Evolutionary conservation across 1,284 basidiomycete genomes (phyloP).

Genomic region (Pseudozyma tsukubaensis): DNA sequence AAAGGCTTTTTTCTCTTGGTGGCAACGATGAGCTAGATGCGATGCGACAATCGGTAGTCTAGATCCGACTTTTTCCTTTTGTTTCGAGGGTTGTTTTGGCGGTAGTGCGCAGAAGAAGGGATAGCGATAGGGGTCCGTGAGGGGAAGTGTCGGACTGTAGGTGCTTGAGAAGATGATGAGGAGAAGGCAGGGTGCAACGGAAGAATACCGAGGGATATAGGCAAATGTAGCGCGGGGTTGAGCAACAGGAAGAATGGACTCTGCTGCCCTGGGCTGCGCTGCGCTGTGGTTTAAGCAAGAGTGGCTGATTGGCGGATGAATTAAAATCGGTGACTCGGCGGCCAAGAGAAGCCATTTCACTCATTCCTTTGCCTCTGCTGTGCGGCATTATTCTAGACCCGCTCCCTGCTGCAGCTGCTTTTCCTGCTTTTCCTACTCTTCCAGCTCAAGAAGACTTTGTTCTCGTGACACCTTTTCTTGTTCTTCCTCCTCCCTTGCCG

Average conservation of each 20-base stretch:
- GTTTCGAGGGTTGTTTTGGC: no score
- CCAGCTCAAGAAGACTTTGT: background rate
- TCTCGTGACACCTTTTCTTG: no score
- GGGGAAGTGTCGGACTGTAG: background rate
- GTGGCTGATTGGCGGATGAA: constrained; percentile 2
- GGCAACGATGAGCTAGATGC: constrained; percentile 9
- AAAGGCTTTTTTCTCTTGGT: constrained; percentile 13
- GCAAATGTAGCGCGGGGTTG: constrained; percentile 5
- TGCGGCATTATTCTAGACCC: background rate
- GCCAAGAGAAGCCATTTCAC: background rate
- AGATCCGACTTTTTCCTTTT: background rate
- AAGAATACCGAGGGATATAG: constrained; percentile 7
- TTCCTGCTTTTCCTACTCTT: background rate
- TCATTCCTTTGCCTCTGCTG: background rate
- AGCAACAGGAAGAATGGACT: background rate
- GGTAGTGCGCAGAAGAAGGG: background rate
- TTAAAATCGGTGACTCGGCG: constrained; percentile 16
- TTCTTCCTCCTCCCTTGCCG: background rate
- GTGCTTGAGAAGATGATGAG: constrained; percentile 6
- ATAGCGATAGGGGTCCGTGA: background rate
- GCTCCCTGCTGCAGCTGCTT: background rate
- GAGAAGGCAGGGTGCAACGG: background rate
- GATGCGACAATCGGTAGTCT: background rate
- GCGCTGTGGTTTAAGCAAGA: background rate
- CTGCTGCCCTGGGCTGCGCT: background rate